Conservation (phyloP, 257 asterid genomes). For the Cordia subcordata region DNA sequence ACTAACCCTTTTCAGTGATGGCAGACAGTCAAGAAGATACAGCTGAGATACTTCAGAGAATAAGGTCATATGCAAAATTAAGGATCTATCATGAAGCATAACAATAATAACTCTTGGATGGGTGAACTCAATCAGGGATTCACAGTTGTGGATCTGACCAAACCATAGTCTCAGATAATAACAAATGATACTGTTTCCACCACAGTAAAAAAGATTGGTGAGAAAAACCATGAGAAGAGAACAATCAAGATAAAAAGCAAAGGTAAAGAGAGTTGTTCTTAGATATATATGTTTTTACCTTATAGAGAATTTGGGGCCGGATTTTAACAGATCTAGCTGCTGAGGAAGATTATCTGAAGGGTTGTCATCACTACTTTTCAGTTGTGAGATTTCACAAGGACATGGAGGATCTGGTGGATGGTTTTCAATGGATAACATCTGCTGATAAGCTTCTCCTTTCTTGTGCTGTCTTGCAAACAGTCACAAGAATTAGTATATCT, state of each 20-base stretch:
- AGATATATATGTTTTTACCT: conserved; percentile 60
- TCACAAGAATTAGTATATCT: conserved; percentile 57
- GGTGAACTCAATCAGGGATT: not conserved
- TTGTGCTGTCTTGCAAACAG: conserved; percentile 77
- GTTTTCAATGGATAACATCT: conserved; percentile 96
- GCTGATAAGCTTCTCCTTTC: conserved; percentile 61
- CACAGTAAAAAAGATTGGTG: not conserved
- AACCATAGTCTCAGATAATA: not conserved
- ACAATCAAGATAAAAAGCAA: not conserved
- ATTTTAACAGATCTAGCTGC: conserved; percentile 60
- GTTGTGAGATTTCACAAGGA: conserved; percentile 48
- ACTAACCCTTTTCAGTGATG: not conserved
- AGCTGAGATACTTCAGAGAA: not conserved
- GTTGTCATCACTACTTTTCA: conserved; percentile 46
- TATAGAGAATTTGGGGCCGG: conserved; percentile 75
- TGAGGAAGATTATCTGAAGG: conserved; percentile 35
- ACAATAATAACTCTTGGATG: not conserved
- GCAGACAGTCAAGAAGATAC: not conserved
- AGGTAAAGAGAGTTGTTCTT: not conserved
- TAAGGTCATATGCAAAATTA: not conserved
- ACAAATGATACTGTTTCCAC: not conserved
- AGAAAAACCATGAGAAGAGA: conserved; percentile 11
- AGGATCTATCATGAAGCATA: not conserved
- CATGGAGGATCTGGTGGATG: conserved; percentile 73
- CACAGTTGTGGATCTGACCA: not conserved